Base-by-base conservation (phyloP, 306 rosid genomes). In the Prunus mira region DNA sequence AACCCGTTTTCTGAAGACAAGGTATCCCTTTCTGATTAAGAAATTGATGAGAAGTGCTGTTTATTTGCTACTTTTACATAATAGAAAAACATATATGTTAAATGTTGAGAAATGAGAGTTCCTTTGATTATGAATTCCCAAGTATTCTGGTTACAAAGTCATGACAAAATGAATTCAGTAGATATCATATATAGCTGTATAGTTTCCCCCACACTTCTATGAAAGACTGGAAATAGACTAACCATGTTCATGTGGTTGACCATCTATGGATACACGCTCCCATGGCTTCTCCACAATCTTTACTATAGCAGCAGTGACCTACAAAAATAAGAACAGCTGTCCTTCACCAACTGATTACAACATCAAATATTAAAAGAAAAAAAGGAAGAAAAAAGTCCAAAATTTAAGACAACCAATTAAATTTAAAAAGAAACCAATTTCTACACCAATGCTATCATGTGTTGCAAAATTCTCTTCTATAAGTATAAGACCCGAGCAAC, bases 251-350 rank as follows among this genome's bases (percentile, higher is more conserved):
- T 95, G 99, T 57, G 85, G 87, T 81, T 88, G 91, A 73, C 97
- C 97, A 76, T 89, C 88, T 58, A 91, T 63, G 70, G 24, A 61
- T 57, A 86, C 86, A 71, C 97, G 97, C 78, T 92, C 97, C 99
- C 99, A 95, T 12, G 99, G 96, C 81, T 90, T 95, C 87, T 92
- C 96, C 78, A 88, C 92, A 70, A 95, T 95, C 60, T 82, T 92
- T 61, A 92, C 89, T 55, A 86, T 83, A 57, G 99, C 91, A 79
- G 91, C 45, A 78, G 91, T 82, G 69, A 95, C 98, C 98, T 92
- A 78, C 75, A 57, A 81, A 69, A 43, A 25, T 22, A 65, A 75
- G 25, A 80, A 69, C 64, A 15, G 43, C 10, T 56, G 50, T 76
- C 30, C 64, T 67, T 64, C 45, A 58, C 62, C 20, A 74, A 68